Percentiles rank a stretch among this genome's conserved stretches.
phyloP scores from a whole-genome alignment of 805 yeast species.

The Sugiyamaella smithiae region DNA sequence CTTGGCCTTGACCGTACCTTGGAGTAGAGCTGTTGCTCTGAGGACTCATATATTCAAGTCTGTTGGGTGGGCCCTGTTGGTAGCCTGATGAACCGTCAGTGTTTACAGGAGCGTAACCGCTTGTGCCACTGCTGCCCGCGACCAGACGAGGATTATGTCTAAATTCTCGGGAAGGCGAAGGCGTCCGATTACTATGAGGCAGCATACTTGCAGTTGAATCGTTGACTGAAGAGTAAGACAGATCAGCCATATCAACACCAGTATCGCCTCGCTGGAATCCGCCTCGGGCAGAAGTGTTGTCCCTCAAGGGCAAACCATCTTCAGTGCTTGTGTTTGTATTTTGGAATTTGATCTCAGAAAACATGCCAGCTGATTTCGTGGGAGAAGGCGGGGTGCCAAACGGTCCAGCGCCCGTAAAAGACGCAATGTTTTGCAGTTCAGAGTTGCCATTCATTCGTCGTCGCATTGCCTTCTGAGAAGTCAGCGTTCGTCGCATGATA shows the following conservation, averaged over 20 bases:
- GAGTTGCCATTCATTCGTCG: conserved; percentile 15
- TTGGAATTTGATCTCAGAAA: conserved; percentile 24
- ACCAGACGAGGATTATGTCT: conserved; percentile 6
- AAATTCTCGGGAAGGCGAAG: conserved; percentile 20
- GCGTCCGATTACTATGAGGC: conserved; percentile 13
- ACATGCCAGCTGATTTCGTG: conserved; percentile 16
- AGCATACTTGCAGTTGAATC: conserved; percentile 9
- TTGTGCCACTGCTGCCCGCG: not conserved
- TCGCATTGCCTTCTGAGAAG: conserved; percentile 28
- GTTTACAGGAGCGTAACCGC: not conserved
- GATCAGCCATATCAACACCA: conserved; percentile 4
- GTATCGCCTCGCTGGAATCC: conserved; percentile 1
- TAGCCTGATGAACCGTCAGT: not conserved
- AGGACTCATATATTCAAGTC: conserved; percentile 1
- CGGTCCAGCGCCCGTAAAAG: conserved; percentile 16
- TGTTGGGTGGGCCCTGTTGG: not conserved
- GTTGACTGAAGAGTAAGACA: conserved; percentile 7
- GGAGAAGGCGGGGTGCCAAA: conserved; percentile 10
- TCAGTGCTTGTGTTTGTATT: conserved; percentile 15
- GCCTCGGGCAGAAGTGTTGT: not conserved
- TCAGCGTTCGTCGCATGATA: conserved; percentile 63
- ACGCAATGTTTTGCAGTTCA: conserved; percentile 19
- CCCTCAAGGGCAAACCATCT: conserved; percentile 15
- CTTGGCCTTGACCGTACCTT: not conserved
- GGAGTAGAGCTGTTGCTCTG: not conserved